A percentile compares a stretch with the other conserved stretches of the same genome.
Evolutionary conservation across 345 rosid genomes (phyloP).

Genomic region (Ricinus communis): DNA sequence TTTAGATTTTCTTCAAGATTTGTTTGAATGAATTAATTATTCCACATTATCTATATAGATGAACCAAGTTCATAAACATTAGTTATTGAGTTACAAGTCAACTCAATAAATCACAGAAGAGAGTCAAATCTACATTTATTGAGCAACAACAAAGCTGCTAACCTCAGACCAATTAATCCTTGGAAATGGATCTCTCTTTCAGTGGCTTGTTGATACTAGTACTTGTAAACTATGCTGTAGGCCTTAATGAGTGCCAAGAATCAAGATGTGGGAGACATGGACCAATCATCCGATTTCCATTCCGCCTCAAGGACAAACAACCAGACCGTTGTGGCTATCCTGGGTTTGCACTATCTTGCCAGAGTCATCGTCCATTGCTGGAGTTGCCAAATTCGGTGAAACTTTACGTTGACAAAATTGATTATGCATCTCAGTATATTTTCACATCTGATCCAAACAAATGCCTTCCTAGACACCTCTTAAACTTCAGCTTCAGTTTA

Average conservation of each 20-base stretch:
- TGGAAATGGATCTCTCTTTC: background rate
- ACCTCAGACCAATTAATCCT: too few relatives aligned
- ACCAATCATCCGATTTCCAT: slow-evolving; percentile 17
- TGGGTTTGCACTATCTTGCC: slow-evolving; percentile 16
- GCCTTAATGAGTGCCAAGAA: background rate
- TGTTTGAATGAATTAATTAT: too few relatives aligned
- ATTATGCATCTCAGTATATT: slow-evolving; percentile 17
- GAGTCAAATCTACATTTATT: too few relatives aligned
- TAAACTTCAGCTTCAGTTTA: slow-evolving; percentile 3
- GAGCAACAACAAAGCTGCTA: too few relatives aligned
- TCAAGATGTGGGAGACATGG: slow-evolving; percentile 1
- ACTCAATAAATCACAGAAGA: too few relatives aligned
- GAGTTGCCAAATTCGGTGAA: slow-evolving; percentile 6
- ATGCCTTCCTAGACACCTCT: slow-evolving; percentile 19
- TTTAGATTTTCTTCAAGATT: too few relatives aligned
- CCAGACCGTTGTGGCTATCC: slow-evolving; percentile 7
- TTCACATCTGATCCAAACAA: slow-evolving; percentile 10
- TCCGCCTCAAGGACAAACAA: slow-evolving; percentile 6
- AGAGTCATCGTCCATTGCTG: background rate
- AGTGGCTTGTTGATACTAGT: background rate
- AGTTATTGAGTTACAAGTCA: too few relatives aligned
- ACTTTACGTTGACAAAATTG: slow-evolving; percentile 1
- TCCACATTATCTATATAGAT: too few relatives aligned
- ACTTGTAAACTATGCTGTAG: background rate
- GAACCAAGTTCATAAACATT: too few relatives aligned